Percentiles rank a stretch among this genome's conserved stretches.
phyloP scores from a whole-genome alignment of 2,329 filamentous ascomycete species.

The Phaeoacremonium minimum region DNA sequence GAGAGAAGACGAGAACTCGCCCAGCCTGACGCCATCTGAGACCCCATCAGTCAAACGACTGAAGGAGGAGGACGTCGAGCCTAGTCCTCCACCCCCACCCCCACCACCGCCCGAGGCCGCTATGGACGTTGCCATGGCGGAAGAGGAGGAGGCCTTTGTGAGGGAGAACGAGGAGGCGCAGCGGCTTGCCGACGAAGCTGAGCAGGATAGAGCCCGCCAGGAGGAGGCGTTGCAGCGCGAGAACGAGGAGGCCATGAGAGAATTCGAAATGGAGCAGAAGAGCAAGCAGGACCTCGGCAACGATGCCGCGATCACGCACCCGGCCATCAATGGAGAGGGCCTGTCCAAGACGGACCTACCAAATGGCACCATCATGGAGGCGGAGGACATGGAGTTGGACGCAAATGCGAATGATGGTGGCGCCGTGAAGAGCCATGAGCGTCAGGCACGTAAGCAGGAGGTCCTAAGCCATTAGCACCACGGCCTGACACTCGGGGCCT shows the following conservation, averaged over 20 bases:
- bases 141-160: slow-evolving; percentile 46
- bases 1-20: slow-evolving; percentile 44
- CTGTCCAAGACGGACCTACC: background rate
- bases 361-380: background rate
- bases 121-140: slow-evolving; percentile 34
- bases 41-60: slow-evolving; percentile 50
- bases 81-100: slow-evolving; percentile 29
- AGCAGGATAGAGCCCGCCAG: slow-evolving; percentile 22
- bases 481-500: too few relatives aligned
- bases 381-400: slow-evolving; percentile 2
- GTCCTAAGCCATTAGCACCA: slow-evolving; percentile 16
- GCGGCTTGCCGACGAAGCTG: slow-evolving; percentile 43
- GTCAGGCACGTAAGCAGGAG: slow-evolving; percentile 10
- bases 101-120: slow-evolving; percentile 37
- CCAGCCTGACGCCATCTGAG: slow-evolving; percentile 46
- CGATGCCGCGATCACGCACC: background rate
- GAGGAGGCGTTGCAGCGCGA: slow-evolving; percentile 29
- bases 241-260: slow-evolving; percentile 32
- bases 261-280: slow-evolving; percentile 25
- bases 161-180: slow-evolving; percentile 52
- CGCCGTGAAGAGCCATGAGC: slow-evolving; percentile 6
- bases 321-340: background rate
- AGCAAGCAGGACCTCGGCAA: slow-evolving; percentile 13
- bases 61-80: slow-evolving; percentile 40
- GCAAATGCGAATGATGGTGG: background rate